phyloP scores from a whole-genome alignment of 164 flowering plant species.

The Malania oleifera region DNA sequence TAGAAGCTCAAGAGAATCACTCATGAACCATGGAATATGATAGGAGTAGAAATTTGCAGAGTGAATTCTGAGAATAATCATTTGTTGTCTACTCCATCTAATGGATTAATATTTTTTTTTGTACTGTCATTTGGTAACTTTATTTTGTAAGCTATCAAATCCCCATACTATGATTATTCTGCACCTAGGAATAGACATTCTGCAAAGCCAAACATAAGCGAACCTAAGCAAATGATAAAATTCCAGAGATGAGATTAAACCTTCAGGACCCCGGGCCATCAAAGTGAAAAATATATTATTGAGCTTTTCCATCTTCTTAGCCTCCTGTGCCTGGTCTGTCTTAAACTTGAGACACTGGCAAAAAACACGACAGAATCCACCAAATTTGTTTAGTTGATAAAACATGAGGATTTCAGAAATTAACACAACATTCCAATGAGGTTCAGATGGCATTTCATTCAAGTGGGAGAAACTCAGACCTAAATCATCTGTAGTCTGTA shows the following conservation, averaged over 20 bases:
- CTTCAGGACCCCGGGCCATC: constrained; percentile 96
- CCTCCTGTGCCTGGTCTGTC: constrained; percentile 97
- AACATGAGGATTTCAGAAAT: neutral
- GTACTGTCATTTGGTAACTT: too few species aligned
- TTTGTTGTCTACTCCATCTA: too few species aligned
- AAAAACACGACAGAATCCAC: constrained; percentile 7
- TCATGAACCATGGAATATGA: too few species aligned
- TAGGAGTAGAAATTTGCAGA: too few species aligned
- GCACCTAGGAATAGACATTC: neutral
- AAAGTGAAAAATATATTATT: constrained; percentile 85
- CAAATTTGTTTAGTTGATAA: neutral
- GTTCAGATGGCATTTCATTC: neutral
- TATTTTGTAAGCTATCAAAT: neutral
- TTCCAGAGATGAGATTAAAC: constrained; percentile 28
- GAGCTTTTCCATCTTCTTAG: constrained; percentile 96
- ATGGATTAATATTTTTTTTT: too few species aligned
- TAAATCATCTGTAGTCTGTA: too few species aligned
- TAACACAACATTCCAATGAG: too few species aligned
- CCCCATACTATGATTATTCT: too few species aligned
- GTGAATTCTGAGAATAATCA: too few species aligned
- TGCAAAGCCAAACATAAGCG: neutral
- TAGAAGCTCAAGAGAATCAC: too few species aligned
- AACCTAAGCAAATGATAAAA: neutral
- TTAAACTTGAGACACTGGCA: constrained; percentile 86
- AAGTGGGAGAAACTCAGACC: neutral